phyloP scores from a whole-genome alignment of 805 yeast species.

The Priceomyces haplophilus region DNA sequence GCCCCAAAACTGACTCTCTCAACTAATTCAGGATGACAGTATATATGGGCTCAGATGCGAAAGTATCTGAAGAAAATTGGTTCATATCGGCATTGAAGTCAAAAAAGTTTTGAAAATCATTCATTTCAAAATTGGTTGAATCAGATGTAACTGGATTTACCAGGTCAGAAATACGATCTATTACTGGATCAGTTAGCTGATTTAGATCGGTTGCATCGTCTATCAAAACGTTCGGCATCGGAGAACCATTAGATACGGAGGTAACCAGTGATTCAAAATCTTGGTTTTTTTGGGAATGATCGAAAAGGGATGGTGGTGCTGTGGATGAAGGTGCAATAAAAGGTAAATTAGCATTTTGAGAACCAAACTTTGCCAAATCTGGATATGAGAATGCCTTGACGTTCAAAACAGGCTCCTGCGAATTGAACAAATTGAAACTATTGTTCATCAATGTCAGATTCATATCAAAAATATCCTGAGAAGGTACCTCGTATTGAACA shows the following conservation, averaged over 20 bases:
- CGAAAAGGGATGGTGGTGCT: conserved; percentile 9
- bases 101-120: conserved; percentile 5
- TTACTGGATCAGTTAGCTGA: not conserved
- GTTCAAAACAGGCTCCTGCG: conserved; percentile 1
- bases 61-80: conserved; percentile 2
- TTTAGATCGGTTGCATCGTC: not conserved
- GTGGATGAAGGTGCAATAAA: not conserved
- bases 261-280: not conserved
- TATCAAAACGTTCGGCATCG: conserved; percentile 2
- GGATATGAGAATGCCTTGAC: conserved; percentile 12
- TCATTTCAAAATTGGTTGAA: not conserved
- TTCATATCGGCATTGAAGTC: conserved; percentile 3
- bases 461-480: conserved; percentile 10
- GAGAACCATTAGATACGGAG: conserved; percentile 3
- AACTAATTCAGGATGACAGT: not conserved
- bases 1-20: too few species aligned
- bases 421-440: conserved; percentile 12
- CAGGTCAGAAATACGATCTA: not conserved
- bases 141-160: not conserved
- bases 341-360: not conserved
- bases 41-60: conserved; percentile 1
- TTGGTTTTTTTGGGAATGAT: conserved; percentile 7
- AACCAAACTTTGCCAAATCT: conserved; percentile 8
- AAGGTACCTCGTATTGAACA: not conserved
- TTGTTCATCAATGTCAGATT: conserved; percentile 7